Base-by-base conservation (phyloP, 352 stramenopile genomes). In the Pythium angustatum region DNA sequence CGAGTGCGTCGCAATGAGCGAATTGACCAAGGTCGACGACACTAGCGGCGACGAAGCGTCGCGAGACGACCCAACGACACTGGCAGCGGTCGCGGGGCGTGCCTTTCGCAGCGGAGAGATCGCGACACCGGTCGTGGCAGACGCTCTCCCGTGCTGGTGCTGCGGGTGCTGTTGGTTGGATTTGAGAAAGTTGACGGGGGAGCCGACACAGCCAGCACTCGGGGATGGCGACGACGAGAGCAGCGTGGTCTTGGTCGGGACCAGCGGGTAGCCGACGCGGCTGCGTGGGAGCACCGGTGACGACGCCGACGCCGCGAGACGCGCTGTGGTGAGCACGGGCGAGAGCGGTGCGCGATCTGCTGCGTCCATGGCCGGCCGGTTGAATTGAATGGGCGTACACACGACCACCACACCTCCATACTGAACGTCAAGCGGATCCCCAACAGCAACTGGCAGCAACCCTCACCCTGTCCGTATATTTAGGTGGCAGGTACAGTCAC, bases 21-120 rank as follows among this genome's bases (percentile, higher is more conserved):
- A 51, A n/a, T 84, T 58, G 26, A 87, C 62, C 6, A 71, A 77
- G 11, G 65, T 57, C 1, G 71, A 76, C 8, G 72, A 71, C 0
- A n/a, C n/a, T n/a, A 69, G 69, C 0, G 80, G 59, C 5, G 58
- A 66, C 17, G 48, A 7, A 8, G 28, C 14, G 40, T 27, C 34
- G 3, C 12, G 11, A 11, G 12, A 22, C 22, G 60, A 15, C 9
- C 33, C 33, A 4, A 44, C 11, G 10, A 75, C 22, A 6, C 19
- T 47, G 6, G 76, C n/a, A n/a, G n/a, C 78, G 1, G 77, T 86
- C 15, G 64, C 71, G 0, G 75, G 75, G 4, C 75, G 64, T 2
- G 68, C n/a, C 57, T 78, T 81, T 8, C 52, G 66, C 21, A 58
- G 17, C 8, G 54, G 40, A n/a, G 51, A 53, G n/a, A 54, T 33